Base-by-base conservation (phyloP, 2,329 filamentous ascomycete species). In the Colletotrichum salicis region DNA sequence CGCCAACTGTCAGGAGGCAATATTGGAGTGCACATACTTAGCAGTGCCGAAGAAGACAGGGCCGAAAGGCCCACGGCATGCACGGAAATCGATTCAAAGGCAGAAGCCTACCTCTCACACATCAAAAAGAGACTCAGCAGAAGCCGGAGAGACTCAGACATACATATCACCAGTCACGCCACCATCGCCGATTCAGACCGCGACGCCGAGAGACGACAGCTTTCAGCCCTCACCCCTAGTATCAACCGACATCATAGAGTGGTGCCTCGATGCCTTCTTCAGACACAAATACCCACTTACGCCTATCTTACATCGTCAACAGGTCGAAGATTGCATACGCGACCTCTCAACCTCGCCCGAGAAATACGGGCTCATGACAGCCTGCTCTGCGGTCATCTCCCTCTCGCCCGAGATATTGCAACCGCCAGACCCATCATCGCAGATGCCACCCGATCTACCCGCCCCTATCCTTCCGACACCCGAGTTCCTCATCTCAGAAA, bases 241-340 rank as follows among this genome's bases (percentile, higher is more conserved):
- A 6, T 70, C 68, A 0, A 59, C 61, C 1, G 54, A 71, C 3
- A 61, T 78, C 3, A 66, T 80, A 19, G 61, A 41, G 51, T 75
- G 75, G 57, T 80, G 77, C 22, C 48, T 81, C 0, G 75, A 80
- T 56, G 79, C 76, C 1, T 81, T 79, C 29, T 80, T 81, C 57
- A 76, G 72, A 33, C 79, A 81, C 62, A 81, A 81, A 62, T 81
- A 81, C 22, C 78, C 79, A 0, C 77, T 81, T 3, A 81, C 79
- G 19, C 80, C 80, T 0, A 77, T 81, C 15, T 29, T 81, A 1
- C 64, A 80, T 57, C 76, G 74, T 1, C 66, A 67, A 11, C n/a
- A 74, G 2, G 71, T 77, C 6, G 72, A 76, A 3, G 41, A 48
- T n/a, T 48, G 41, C 7, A 48, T n/a, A n/a, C 15, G 19, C 6